These are phyloP conservation scores for Teunomyces lycoperdinae DNA, from an alignment of 805 yeast species.

Conservation along the genomic window DNA sequence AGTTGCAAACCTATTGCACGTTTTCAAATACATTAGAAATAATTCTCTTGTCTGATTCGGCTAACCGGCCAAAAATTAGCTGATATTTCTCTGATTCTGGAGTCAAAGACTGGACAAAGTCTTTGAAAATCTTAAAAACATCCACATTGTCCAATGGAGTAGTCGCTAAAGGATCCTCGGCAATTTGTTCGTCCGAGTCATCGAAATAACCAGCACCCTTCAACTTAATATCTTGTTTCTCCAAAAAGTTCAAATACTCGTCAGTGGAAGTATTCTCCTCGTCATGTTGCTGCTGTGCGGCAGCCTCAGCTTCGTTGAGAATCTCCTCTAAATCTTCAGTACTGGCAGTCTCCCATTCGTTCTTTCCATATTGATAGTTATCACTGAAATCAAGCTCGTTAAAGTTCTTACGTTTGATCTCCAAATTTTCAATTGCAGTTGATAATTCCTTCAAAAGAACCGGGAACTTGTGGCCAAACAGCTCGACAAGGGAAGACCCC, in stretches of 20 bases:
- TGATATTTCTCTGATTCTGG: constrained; percentile 42
- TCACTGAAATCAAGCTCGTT: constrained; percentile 25
- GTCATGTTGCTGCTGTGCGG: constrained; percentile 25
- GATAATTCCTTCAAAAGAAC: constrained; percentile 62
- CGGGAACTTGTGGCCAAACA: constrained; percentile 52
- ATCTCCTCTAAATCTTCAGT: constrained; percentile 16
- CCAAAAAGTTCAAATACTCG: constrained; percentile 49
- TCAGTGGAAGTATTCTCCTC: constrained; percentile 16
- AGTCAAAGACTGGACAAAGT: constrained; percentile 36
- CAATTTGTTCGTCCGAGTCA: constrained; percentile 14
- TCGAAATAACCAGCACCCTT: constrained; percentile 26
- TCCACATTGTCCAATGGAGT: constrained; percentile 77
- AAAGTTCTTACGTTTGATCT: constrained; percentile 59
- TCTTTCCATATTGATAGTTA: constrained; percentile 12
- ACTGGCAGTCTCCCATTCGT: constrained; percentile 21
- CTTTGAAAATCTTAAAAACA: constrained; percentile 63
- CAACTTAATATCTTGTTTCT: constrained; percentile 40
- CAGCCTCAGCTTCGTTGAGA: constrained; percentile 13
- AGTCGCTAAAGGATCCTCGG: constrained; percentile 24
- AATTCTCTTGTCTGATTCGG: constrained; percentile 12
- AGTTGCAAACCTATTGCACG: background rate
- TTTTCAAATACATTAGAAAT: constrained; percentile 2
- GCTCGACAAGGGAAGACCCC: constrained; percentile 19
- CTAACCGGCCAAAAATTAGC: constrained; percentile 39
- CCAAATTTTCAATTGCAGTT: constrained; percentile 62